phyloP scores from a whole-genome alignment of 2,329 filamentous ascomycete genomes.

The Trichoderma sp. region DNA sequence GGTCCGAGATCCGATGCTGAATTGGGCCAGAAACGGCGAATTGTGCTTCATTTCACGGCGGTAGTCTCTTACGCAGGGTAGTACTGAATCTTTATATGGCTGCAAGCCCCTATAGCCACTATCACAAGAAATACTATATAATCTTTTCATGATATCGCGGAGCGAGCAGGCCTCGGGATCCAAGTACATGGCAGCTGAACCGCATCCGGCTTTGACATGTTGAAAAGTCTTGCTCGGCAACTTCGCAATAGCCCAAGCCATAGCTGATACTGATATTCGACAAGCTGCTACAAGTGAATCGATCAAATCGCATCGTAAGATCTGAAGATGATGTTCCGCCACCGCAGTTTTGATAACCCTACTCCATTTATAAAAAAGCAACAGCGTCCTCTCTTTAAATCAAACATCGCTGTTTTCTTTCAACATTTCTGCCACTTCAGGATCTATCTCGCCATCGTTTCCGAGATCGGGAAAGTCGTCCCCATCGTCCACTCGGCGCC shows the following conservation, averaged over 20 bases:
- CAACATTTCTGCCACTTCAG: constrained; percentile 59
- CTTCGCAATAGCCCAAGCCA: background rate
- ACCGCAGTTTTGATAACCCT: background rate
- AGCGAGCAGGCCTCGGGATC: background rate
- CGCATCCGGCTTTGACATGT: background rate
- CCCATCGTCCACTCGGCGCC: constrained; percentile 54
- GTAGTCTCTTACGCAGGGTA: background rate
- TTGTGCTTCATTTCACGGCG: background rate
- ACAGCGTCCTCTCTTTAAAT: background rate
- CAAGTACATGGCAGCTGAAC: background rate
- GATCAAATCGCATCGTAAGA: background rate
- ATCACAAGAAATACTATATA: background rate
- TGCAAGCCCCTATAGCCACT: background rate
- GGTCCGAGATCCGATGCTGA: constrained; percentile 3
- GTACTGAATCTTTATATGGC: background rate
- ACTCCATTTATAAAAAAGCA: background rate
- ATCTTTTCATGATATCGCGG: background rate
- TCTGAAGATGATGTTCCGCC: background rate
- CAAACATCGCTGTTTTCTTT: constrained; percentile 37
- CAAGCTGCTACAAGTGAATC: background rate
- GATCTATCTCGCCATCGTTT: constrained; percentile 57
- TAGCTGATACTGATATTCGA: background rate
- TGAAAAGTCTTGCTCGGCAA: background rate
- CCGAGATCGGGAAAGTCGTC: constrained; percentile 58
- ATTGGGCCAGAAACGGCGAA: background rate